phyloP scores from a whole-genome alignment of 257 asterid species.

The Solanum clarkiae region DNA sequence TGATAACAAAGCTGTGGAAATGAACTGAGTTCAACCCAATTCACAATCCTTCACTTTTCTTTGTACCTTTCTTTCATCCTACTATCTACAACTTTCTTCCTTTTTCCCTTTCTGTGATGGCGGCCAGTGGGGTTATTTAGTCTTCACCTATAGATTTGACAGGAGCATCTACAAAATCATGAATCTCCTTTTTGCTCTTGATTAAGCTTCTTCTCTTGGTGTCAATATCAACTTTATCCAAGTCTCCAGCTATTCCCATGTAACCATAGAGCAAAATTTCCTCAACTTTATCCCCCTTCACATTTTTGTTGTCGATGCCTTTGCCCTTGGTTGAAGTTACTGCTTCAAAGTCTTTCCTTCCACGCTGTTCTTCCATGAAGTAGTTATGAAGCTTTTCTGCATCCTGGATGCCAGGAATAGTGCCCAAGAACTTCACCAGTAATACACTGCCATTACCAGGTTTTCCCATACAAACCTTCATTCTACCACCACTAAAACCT shows the following conservation, averaged over 20 bases:
- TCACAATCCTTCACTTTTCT: neutral
- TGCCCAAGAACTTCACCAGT: constrained; percentile 25
- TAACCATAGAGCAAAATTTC: constrained; percentile 16
- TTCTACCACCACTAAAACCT: constrained; percentile 13
- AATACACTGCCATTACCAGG: constrained; percentile 12
- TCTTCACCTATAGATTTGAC: neutral
- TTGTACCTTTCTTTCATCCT: neutral
- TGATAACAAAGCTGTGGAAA: neutral
- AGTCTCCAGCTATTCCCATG: constrained; percentile 25
- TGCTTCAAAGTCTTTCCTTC: constrained; percentile 11
- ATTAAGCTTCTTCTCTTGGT: constrained; percentile 17
- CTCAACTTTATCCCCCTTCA: neutral
- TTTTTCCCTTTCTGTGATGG: neutral
- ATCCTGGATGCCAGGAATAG: constrained; percentile 12
- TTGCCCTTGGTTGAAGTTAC: neutral
- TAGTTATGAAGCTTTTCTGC: constrained; percentile 24
- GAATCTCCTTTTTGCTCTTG: constrained; percentile 22
- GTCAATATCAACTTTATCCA: constrained; percentile 23
- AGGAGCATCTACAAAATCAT: constrained; percentile 18
- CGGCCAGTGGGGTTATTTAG: neutral
- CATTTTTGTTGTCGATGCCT: neutral
- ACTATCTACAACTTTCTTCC: neutral
- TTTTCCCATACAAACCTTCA: constrained; percentile 15
- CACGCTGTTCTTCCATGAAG: constrained; percentile 11
- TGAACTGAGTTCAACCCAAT: neutral